phyloP scores from a whole-genome alignment of 306 rosid species.

The Carpinus fangiana region DNA sequence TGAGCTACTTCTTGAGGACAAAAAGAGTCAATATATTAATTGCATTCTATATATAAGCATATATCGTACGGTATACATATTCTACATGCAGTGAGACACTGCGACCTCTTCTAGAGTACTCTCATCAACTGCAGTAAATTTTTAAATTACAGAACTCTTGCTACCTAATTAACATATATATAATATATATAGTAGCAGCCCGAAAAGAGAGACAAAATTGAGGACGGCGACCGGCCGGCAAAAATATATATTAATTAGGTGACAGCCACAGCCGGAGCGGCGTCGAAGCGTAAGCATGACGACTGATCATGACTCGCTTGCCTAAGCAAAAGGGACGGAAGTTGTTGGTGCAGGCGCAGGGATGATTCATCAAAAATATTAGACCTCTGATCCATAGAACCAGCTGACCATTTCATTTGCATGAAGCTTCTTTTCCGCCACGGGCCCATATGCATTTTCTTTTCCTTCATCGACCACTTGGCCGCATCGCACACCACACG shows the following conservation, averaged over 20 bases:
- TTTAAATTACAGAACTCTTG: neutral
- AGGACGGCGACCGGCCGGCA: neutral
- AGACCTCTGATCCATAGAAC: neutral
- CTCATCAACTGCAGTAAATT: neutral
- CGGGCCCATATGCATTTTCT: constrained; percentile 64
- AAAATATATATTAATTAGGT: constrained; percentile 19
- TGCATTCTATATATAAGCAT: too few species aligned
- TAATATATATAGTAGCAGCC: neutral
- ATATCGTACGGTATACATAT: too few species aligned
- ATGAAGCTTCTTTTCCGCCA: constrained; percentile 62
- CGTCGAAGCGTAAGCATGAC: constrained; percentile 28
- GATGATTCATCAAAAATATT: neutral
- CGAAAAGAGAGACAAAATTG: neutral
- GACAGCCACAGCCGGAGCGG: constrained; percentile 38
- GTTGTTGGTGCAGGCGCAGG: too few species aligned
- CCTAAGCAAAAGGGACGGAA: neutral
- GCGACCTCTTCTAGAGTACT: neutral
- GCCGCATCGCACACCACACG: constrained; percentile 52
- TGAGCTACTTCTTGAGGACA: too few species aligned
- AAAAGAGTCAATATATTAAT: too few species aligned
- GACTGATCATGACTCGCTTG: constrained; percentile 24
- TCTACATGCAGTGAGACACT: neutral
- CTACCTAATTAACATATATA: neutral
- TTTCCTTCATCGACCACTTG: constrained; percentile 68
- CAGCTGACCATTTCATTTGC: constrained; percentile 69